Evolutionary conservation across 768 basidiomycete genomes (phyloP).

Genomic region (Rhodosporidiobolus sp.): DNA sequence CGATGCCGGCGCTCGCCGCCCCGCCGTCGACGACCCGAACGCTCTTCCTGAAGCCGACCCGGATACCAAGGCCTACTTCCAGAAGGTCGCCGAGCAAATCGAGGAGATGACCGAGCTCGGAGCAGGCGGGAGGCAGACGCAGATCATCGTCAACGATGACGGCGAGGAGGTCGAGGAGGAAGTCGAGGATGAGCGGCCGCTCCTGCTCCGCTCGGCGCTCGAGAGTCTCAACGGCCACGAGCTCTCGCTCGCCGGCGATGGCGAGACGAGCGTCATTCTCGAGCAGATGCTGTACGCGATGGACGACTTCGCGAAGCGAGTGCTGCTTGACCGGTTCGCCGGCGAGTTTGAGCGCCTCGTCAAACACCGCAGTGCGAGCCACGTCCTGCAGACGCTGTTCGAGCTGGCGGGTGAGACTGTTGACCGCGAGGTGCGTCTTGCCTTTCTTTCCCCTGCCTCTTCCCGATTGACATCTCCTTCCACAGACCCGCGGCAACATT

Average conservation of each 20-base stretch:
- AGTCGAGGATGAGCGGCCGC: conserved; percentile 57
- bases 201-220: conserved; percentile 78
- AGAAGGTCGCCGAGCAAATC: conserved; percentile 41
- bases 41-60: conserved; percentile 42
- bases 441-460: not conserved
- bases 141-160: conserved; percentile 22
- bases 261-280: conserved; percentile 83
- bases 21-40: conserved; percentile 23
- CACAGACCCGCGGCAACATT: conserved; percentile 38
- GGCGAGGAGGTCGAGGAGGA: conserved; percentile 41
- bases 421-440: conserved; percentile 50
- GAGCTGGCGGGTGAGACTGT: conserved; percentile 48
- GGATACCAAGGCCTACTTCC: conserved; percentile 46
- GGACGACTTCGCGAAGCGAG: conserved; percentile 92
- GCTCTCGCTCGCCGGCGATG: conserved; percentile 83
- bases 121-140: conserved; percentile 16
- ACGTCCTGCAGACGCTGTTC: conserved; percentile 40
- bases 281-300: conserved; percentile 88
- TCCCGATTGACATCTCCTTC: not conserved
- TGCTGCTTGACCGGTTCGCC: conserved; percentile 78
- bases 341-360: conserved; percentile 67
- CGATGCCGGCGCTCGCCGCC: not conserved
- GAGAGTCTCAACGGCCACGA: conserved; percentile 83
- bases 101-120: conserved; percentile 41
- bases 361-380: conserved; percentile 34